A percentile compares a stretch with the other conserved stretches of the same genome.
Conservation (phyloP, 2,329 filamentous ascomycete genomes). For the Pseudocercospora vitis region DNA sequence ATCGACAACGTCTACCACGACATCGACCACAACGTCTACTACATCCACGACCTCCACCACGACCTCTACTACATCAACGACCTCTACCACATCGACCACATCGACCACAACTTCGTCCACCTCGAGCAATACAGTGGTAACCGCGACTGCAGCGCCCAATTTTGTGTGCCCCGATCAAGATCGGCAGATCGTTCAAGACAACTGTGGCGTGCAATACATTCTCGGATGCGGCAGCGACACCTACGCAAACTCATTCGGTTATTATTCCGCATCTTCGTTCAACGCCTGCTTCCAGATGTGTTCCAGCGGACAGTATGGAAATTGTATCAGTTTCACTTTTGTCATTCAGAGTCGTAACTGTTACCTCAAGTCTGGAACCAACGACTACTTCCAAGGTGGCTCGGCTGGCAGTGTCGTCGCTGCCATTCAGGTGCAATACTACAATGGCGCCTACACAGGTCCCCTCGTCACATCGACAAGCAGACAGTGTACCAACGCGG, state of each 20-base stretch:
- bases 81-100: slow-evolving; percentile 1
- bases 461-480: background rate
- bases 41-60: background rate
- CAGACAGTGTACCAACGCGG: background rate
- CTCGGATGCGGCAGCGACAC: slow-evolving; percentile 7
- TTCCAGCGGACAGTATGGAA: slow-evolving; percentile 8
- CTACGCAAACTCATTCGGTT: background rate
- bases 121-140: background rate
- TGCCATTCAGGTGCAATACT: slow-evolving; percentile 9
- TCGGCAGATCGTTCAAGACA: slow-evolving; percentile 12
- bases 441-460: slow-evolving; percentile 2
- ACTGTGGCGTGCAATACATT: slow-evolving; percentile 12
- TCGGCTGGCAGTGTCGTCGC: background rate
- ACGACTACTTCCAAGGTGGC: slow-evolving; percentile 5
- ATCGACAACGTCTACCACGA: no score
- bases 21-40: background rate
- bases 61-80: background rate
- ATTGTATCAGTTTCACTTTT: slow-evolving; percentile 3
- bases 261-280: background rate
- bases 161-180: slow-evolving; percentile 8
- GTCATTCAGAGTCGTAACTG: background rate
- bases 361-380: slow-evolving; percentile 7
- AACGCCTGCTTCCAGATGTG: slow-evolving; percentile 6
- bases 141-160: background rate
- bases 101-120: background rate